Base-by-base conservation (phyloP, 2,329 filamentous ascomycete genomes). In the Ceratocystis smalleyi region DNA sequence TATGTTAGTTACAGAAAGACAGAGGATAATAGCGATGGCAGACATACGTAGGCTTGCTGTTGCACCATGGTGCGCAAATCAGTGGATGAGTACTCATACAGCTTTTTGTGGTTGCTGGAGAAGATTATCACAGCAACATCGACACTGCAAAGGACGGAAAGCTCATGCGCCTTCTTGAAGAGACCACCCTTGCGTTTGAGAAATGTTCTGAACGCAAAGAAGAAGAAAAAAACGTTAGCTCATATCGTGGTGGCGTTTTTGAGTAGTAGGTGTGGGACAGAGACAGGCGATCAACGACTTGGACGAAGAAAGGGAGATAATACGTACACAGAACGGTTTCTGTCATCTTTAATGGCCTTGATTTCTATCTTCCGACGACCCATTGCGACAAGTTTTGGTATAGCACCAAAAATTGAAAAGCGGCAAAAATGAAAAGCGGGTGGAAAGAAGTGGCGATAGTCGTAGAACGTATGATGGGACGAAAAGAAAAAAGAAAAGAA, bases 281-380 rank as follows among this genome's bases (percentile, higher is more conserved):
- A 15, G 51, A n/a, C 47, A n/a, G 7, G 6, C 47, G n/a, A 8
- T 51, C 8, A 61, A 24, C 61, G 62, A 59, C 35, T 15, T 40
- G 12, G 35, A 4, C 35, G 12, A 43, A 15, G 6, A 59, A 43
- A 30, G 54, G 24, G 40, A 35, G 55, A 59, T 62, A 40, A 55
- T 66, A 80, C 89, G 76, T 90, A 96, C 91, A 96, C 91, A 72
- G 91, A 96, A 74, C 91, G 90, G 74, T 96, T 96, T 72, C 91
- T 85, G 77, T 96, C 91, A 84, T 96, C 91, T 77, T 96, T 96
- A 81, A 97, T 97, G 70, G 92, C 90, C 78, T 96, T 96, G 81
- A 99, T 97, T 80, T 97, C 94, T 74, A 99, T 99, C 84, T 99
- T 99, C 82, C 94, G 86, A 76, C 94, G 87, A 75, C 94, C 94